Evolutionary conservation across 169 alveolate species (phyloP).

Genomic region (Amoebophrya sp.): DNA sequence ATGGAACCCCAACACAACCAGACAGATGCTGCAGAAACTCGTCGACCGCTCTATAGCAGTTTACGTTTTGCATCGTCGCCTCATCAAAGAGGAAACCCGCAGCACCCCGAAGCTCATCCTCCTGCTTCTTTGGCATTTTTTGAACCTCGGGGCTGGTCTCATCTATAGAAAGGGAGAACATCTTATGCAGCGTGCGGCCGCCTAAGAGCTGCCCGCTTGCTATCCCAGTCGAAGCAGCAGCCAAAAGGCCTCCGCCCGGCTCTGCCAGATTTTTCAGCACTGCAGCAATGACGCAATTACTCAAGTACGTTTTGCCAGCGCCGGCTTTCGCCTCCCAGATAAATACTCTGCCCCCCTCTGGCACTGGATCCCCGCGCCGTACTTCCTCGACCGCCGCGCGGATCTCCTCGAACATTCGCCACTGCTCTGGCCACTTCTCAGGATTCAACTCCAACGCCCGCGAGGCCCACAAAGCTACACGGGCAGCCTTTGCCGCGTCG

Average conservation of each 20-base stretch:
- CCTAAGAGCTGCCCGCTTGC: background rate
- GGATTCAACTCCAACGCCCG: background rate
- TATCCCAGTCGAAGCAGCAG: background rate
- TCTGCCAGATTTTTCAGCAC: background rate
- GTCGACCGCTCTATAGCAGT: too few relatives aligned
- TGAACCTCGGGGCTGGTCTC: background rate
- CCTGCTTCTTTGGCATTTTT: background rate
- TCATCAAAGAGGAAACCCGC: background rate
- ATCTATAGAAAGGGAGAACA: background rate
- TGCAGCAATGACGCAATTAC: too few relatives aligned
- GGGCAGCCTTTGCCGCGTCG: background rate
- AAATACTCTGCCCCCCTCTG: background rate
- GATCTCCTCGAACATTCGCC: background rate
- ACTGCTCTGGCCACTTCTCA: background rate
- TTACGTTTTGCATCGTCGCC: background rate
- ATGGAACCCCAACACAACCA: too few relatives aligned
- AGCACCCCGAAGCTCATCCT: background rate
- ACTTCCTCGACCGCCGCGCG: background rate
- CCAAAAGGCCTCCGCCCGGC: background rate
- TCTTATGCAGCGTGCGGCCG: background rate
- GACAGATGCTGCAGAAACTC: too few relatives aligned
- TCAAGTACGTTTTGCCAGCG: background rate
- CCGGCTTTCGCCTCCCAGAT: background rate
- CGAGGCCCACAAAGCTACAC: background rate
- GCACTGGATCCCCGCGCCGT: background rate